phyloP scores from a whole-genome alignment of 768 basidiomycete genomes.

The Xerocomellus intermedius region DNA sequence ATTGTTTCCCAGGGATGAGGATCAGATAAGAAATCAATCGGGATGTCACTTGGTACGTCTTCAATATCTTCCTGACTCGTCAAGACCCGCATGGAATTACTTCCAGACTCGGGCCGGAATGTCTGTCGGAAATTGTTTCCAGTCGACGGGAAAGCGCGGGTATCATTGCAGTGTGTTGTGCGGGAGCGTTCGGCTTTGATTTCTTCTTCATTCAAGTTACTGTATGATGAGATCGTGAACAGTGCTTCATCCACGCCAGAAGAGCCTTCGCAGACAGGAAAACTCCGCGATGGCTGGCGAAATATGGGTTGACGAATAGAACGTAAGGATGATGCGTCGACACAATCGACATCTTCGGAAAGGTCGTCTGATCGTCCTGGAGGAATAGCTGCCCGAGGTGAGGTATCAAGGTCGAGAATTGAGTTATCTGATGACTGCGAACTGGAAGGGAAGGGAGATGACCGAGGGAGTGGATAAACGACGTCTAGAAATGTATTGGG shows the following conservation, averaged over 20 bases:
- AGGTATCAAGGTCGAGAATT: slow-evolving; percentile 26
- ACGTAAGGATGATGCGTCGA: not conserved
- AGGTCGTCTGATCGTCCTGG: not conserved
- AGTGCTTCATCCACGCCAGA: not conserved
- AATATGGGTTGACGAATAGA: not conserved
- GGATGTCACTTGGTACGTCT: not conserved
- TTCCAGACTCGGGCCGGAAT: not conserved
- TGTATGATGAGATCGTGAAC: not conserved
- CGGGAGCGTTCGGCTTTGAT: not conserved
- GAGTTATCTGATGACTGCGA: slow-evolving; percentile 12
- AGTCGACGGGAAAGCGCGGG: not conserved
- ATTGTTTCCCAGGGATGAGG: slow-evolving; percentile 34
- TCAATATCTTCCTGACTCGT: not conserved
- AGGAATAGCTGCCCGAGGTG: slow-evolving; percentile 9
- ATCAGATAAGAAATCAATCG: slow-evolving; percentile 30
- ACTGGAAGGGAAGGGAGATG: slow-evolving; percentile 23
- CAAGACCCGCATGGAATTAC: not conserved
- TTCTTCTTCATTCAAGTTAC: not conserved
- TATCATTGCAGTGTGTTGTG: not conserved
- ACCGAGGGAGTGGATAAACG: slow-evolving; percentile 16
- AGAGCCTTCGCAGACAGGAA: not conserved
- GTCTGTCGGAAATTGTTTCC: not conserved
- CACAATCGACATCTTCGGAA: not conserved
- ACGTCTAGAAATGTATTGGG: not conserved
- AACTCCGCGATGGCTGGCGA: not conserved